Conservation (phyloP, 345 rosid species). For the Ailanthus altissimus region DNA sequence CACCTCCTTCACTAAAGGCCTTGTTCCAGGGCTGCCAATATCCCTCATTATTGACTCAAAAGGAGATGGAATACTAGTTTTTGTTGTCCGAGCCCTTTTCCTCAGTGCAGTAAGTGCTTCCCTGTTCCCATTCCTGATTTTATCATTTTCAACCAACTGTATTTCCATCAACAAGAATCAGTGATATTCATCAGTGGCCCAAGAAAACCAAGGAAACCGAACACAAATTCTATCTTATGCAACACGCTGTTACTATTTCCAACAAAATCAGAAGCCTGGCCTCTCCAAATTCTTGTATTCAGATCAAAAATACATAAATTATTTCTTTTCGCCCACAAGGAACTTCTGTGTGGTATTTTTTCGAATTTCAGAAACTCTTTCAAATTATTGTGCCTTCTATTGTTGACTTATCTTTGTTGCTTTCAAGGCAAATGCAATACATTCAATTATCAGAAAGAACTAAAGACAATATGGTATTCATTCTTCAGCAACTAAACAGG, state of each 20-base stretch:
- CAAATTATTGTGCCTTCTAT: not conserved
- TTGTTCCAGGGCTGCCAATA: slow-evolving; percentile 38
- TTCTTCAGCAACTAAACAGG: slow-evolving; percentile 7
- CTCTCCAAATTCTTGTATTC: slow-evolving; percentile 1
- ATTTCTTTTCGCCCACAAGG: not conserved
- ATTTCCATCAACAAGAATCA: slow-evolving; percentile 22
- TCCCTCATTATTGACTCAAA: slow-evolving; percentile 84
- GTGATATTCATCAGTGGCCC: not conserved
- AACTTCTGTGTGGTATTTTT: not conserved
- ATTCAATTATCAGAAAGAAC: slow-evolving; percentile 6
- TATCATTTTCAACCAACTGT: slow-evolving; percentile 77
- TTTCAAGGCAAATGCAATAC: slow-evolving; percentile 1
- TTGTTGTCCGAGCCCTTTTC: slow-evolving; percentile 77
- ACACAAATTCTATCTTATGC: not conserved
- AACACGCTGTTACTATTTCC: not conserved
- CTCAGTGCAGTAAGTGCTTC: slow-evolving; percentile 80
- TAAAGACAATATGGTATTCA: not conserved
- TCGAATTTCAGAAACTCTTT: not conserved
- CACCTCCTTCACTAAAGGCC: slow-evolving; percentile 72
- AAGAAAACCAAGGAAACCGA: not conserved
- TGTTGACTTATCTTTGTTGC: not conserved
- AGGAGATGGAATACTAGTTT: slow-evolving; percentile 60
- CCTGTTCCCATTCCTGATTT: slow-evolving; percentile 69
- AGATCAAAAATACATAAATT: not conserved
- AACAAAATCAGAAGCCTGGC: slow-evolving; percentile 8